Evolutionary conservation across 371 early-diverging fungal species (phyloP), one percentile per base, ranked within the genome.

Genomic region (Capniomyces stellatus): DNA sequence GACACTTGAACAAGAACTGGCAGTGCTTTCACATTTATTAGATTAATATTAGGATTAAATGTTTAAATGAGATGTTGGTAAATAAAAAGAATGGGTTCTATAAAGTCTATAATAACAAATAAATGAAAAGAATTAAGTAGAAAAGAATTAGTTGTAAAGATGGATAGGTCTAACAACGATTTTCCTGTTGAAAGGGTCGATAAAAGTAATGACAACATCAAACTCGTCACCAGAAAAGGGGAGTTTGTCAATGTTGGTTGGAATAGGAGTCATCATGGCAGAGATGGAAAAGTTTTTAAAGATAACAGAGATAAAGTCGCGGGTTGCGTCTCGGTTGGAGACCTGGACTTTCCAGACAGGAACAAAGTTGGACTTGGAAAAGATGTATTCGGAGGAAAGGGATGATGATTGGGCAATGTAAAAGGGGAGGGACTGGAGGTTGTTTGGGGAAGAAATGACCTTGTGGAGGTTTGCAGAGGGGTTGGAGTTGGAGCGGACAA

Each of bases 1-100:
- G 51, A 92, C 93, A 0, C 62, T 92, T 13, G 71, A 75, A 63
- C 90, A 90, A 61, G 98, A 97, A 63, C 72, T 61, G 24, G n/a
- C n/a, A n/a, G n/a, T n/a, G n/a, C n/a, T n/a, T n/a, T n/a, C n/a
- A n/a, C n/a, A n/a, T n/a, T n/a, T n/a, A n/a, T n/a, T n/a, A n/a
- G n/a, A n/a, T n/a, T n/a, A n/a, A n/a, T n/a, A n/a, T n/a, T n/a
- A n/a, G n/a, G n/a, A n/a, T n/a, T n/a, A n/a, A n/a, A n/a, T n/a
- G n/a, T n/a, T n/a, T n/a, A n/a, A n/a, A n/a, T n/a, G n/a, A n/a
- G n/a, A n/a, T n/a, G n/a, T n/a, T n/a, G n/a, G n/a, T n/a, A n/a
- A n/a, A n/a, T n/a, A n/a, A n/a, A n/a, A n/a, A n/a, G n/a, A n/a
- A n/a, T n/a, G n/a, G n/a, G n/a, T n/a, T n/a, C n/a, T n/a, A n/a